phyloP scores from a whole-genome alignment of 176 grass and related monocot genomes.

The Thinopyrum elongatum region DNA sequence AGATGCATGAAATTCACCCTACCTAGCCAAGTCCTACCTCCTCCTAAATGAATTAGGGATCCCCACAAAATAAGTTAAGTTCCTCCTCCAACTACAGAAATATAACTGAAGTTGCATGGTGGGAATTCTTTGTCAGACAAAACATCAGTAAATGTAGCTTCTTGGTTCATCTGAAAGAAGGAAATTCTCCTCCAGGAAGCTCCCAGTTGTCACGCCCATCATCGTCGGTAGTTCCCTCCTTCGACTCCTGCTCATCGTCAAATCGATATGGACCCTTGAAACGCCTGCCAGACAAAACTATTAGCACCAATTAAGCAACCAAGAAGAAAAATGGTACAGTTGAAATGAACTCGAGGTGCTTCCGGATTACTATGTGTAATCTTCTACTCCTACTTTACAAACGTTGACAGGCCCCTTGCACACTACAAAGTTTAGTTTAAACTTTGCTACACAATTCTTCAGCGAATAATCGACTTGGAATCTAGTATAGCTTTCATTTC shows the following conservation, averaged over 20 bases:
- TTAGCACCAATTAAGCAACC: neutral
- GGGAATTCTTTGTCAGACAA: neutral
- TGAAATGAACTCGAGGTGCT: neutral
- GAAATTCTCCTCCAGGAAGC: slow-evolving; percentile 42
- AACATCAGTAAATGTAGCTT: neutral
- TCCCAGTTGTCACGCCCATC: slow-evolving; percentile 51
- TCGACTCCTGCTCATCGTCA: neutral
- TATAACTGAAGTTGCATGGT: neutral
- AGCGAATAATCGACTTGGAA: neutral
- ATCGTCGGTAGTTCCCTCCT: neutral
- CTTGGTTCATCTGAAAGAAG: slow-evolving; percentile 30
- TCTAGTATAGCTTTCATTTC: neutral
- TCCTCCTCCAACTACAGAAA: neutral
- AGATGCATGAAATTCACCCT: neutral
- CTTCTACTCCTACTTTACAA: neutral
- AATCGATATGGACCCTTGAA: slow-evolving; percentile 44
- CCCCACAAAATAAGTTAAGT: neutral
- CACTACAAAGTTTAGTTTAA: neutral
- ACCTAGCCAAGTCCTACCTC: neutral
- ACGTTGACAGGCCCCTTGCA: neutral
- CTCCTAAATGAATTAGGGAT: neutral
- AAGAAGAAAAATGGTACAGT: neutral
- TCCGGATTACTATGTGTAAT: neutral
- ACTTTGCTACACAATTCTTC: neutral
- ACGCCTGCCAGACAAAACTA: neutral